phyloP scores from a whole-genome alignment of 352 stramenopile genomes.

The Pythium pyrilobum region DNA sequence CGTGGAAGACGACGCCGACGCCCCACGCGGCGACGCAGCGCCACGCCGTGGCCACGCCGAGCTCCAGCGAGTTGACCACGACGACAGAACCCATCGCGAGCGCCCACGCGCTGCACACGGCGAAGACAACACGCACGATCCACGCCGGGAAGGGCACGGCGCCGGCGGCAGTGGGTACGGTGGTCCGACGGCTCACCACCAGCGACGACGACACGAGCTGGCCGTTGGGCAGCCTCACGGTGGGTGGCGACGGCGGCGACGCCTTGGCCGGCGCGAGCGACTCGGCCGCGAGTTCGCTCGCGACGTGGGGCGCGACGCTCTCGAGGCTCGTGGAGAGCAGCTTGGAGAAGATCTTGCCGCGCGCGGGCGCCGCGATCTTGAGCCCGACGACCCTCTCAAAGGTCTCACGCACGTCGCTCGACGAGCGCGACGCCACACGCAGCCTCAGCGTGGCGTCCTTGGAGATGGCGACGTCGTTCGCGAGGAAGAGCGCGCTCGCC shows the following conservation, averaged over 20 bases:
- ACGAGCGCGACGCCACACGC: constrained; percentile 25
- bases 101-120: constrained; percentile 36
- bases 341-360: constrained; percentile 61
- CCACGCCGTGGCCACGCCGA: constrained; percentile 47
- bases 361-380: constrained; percentile 59
- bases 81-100: constrained; percentile 36
- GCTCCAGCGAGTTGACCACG: constrained; percentile 33
- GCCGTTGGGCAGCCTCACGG: constrained; percentile 6
- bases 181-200: constrained; percentile 1
- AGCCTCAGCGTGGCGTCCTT: constrained; percentile 70
- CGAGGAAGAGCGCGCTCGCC: constrained; percentile 43
- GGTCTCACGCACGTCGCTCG: constrained; percentile 31
- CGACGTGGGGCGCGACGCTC: constrained; percentile 42
- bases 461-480: constrained; percentile 51
- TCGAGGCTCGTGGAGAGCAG: constrained; percentile 52
- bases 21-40: constrained; percentile 44
- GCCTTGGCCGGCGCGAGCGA: constrained; percentile 1
- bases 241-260: background rate
- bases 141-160: constrained; percentile 64
- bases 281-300: constrained; percentile 30
- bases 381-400: constrained; percentile 70
- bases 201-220: constrained; percentile 15
- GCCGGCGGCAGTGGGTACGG: background rate
- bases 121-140: constrained; percentile 52
- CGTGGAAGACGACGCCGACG: constrained; percentile 39